These are phyloP conservation scores for Coemansia umbellata DNA, from an alignment of 192 early-diverging fungal species.

Conservation along the genomic window DNA sequence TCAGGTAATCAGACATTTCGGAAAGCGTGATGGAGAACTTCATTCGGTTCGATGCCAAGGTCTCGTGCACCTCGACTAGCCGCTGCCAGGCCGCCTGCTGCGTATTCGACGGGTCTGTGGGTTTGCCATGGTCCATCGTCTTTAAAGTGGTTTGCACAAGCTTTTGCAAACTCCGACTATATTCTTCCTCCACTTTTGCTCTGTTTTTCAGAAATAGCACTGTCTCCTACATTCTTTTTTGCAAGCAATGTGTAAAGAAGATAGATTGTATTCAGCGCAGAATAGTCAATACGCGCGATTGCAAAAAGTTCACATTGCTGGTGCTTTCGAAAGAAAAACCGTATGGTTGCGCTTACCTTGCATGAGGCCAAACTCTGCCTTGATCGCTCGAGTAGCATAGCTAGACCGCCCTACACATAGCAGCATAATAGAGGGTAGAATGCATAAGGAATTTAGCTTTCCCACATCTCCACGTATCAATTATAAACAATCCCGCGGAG, in stretches of 20 bases:
- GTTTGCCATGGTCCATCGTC: slow-evolving; percentile 49
- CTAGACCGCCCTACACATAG: slow-evolving; percentile 28
- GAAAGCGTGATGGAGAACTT: slow-evolving; percentile 67
- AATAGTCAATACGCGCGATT: no score
- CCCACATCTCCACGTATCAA: neutral
- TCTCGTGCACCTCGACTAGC: slow-evolving; percentile 78
- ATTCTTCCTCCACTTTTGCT: slow-evolving; percentile 89
- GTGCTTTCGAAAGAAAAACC: neutral
- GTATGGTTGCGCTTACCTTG: slow-evolving; percentile 48
- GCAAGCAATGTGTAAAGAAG: neutral
- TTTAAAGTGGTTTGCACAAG: slow-evolving; percentile 62
- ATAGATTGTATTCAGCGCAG: no score
- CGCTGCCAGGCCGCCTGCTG: slow-evolving; percentile 75
- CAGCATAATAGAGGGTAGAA: neutral
- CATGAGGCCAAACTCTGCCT: slow-evolving; percentile 44
- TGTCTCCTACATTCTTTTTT: slow-evolving; percentile 56
- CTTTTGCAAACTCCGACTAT: slow-evolving; percentile 76
- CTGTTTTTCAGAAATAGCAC: slow-evolving; percentile 79
- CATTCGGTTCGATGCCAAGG: slow-evolving; percentile 72
- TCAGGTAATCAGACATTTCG: slow-evolving; percentile 79
- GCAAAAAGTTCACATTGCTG: neutral
- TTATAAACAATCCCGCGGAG: neutral
- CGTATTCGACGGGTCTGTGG: slow-evolving; percentile 50
- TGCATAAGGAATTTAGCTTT: neutral
- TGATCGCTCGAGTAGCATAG: slow-evolving; percentile 44